Evolutionary conservation across 495 filamentous ascomycete genomes (phyloP).

Genomic region (Cryomyces antarcticus): DNA sequence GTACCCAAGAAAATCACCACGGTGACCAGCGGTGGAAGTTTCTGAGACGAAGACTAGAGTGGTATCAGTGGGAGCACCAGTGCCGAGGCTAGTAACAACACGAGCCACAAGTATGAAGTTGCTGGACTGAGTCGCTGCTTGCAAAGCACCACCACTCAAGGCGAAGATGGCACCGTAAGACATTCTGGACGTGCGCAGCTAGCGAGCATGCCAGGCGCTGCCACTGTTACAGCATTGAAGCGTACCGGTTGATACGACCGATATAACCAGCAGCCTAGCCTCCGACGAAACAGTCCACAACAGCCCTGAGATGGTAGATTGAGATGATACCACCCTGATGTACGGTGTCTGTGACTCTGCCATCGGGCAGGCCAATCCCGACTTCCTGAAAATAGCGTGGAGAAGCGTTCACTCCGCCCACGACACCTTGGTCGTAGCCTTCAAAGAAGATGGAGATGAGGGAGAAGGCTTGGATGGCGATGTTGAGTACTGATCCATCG

Average conservation of each 20-base stretch:
- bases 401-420: conserved; percentile 28
- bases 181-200: too few relatives aligned
- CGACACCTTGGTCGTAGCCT: conserved; percentile 34
- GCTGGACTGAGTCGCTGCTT: conserved; percentile 3
- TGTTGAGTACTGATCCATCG: conserved; percentile 10
- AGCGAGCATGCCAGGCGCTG: too few relatives aligned
- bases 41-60: conserved; percentile 33
- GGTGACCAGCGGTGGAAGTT: conserved; percentile 25
- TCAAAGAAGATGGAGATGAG: conserved; percentile 33
- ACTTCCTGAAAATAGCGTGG: conserved; percentile 21
- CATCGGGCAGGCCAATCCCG: conserved; percentile 19
- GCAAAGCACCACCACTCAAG: conserved; percentile 6
- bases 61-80: conserved; percentile 26
- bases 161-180: conserved; percentile 5
- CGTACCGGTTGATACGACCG: conserved; percentile 31
- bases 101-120: conserved; percentile 6
- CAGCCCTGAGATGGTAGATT: conserved; percentile 31
- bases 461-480: conserved; percentile 26
- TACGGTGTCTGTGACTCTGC: conserved; percentile 18
- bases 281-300: conserved; percentile 30
- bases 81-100: conserved; percentile 7
- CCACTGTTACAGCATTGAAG: too few relatives aligned
- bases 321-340: conserved; percentile 4
- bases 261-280: conserved; percentile 31
- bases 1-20: conserved; percentile 27